These are phyloP conservation scores for Raddia distichophylla DNA, from an alignment of 176 grass and related monocot genomes.

Conservation along the genomic window DNA sequence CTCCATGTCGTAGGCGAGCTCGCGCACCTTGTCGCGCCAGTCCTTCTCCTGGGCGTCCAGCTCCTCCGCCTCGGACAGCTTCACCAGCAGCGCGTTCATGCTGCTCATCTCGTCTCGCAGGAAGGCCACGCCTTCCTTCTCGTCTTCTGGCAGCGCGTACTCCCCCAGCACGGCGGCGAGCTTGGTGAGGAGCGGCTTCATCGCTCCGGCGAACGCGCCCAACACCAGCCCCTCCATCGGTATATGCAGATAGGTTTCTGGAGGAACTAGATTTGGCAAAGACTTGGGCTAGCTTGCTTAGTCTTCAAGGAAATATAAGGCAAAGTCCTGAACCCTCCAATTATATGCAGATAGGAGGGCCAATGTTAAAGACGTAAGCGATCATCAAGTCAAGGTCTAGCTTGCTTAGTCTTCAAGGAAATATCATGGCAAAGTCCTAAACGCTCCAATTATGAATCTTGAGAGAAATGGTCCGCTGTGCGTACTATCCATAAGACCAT, in stretches of 20 bases:
- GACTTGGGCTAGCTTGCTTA: too few relatives aligned
- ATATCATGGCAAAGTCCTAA: too few relatives aligned
- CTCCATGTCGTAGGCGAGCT: conserved; percentile 36
- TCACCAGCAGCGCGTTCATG: conserved; percentile 22
- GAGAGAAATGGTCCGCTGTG: too few relatives aligned
- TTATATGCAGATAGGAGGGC: too few relatives aligned
- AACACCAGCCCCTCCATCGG: conserved; percentile 17
- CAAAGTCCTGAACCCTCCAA: too few relatives aligned
- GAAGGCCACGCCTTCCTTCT: not conserved
- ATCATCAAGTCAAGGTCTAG: too few relatives aligned
- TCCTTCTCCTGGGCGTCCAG: not conserved
- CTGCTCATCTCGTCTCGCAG: conserved; percentile 38
- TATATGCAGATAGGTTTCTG: not conserved
- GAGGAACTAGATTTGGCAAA: too few relatives aligned
- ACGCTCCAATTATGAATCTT: too few relatives aligned
- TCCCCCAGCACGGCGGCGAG: conserved; percentile 2
- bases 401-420: too few relatives aligned
- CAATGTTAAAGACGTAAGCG: too few relatives aligned
- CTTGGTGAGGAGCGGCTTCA: conserved; percentile 14
- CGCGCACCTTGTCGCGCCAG: conserved; percentile 23
- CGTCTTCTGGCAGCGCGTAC: not conserved
- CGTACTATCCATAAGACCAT: too few relatives aligned
- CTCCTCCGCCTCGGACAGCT: conserved; percentile 4
- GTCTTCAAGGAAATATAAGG: too few relatives aligned
- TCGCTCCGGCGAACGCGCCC: not conserved